Percentiles rank a stretch among this genome's conserved stretches.
Conservation (phyloP, 1,284 basidiomycete genomes). For the Lentinula novae-zelandiae region DNA sequence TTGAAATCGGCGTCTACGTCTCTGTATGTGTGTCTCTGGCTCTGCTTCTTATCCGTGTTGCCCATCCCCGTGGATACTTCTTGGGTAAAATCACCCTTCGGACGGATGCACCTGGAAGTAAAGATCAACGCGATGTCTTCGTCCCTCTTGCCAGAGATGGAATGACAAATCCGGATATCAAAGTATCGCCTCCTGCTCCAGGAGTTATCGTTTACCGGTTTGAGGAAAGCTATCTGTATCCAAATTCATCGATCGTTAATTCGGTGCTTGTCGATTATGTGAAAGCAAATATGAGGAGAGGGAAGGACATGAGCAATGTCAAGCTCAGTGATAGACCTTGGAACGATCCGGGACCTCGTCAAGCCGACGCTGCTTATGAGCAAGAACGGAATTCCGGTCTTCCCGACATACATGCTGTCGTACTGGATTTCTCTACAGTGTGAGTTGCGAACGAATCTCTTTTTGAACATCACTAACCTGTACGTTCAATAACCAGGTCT, state of each 20-base stretch:
- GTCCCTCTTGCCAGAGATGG: conserved; percentile 69
- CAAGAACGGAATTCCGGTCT: conserved; percentile 52
- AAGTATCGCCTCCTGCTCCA: conserved; percentile 76
- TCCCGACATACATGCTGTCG: conserved; percentile 79
- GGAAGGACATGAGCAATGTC: conserved; percentile 66
- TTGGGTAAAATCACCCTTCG: conserved; percentile 69
- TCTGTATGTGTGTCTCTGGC: conserved; percentile 80
- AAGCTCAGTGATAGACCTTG: conserved; percentile 80
- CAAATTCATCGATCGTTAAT: conserved; percentile 84
- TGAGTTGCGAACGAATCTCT: conserved; percentile 33
- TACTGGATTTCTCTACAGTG: conserved; percentile 91
- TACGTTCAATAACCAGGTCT: conserved; percentile 37
- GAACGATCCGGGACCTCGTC: conserved; percentile 88
- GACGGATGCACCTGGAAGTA: conserved; percentile 27
- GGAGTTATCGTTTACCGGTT: conserved; percentile 92
- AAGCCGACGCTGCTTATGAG: conserved; percentile 39
- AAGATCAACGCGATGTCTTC: conserved; percentile 73
- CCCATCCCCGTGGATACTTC: conserved; percentile 91
- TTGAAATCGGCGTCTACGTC: conserved; percentile 95
- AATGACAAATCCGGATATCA: conserved; percentile 68
- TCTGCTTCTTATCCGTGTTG: conserved; percentile 87
- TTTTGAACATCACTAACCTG: not conserved
- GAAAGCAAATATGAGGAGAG: conserved; percentile 74
- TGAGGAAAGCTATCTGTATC: conserved; percentile 93
- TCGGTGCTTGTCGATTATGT: conserved; percentile 79